Evolutionary conservation across 2,329 filamentous ascomycete species (phyloP).

Genomic region (Fusarium graminum): DNA sequence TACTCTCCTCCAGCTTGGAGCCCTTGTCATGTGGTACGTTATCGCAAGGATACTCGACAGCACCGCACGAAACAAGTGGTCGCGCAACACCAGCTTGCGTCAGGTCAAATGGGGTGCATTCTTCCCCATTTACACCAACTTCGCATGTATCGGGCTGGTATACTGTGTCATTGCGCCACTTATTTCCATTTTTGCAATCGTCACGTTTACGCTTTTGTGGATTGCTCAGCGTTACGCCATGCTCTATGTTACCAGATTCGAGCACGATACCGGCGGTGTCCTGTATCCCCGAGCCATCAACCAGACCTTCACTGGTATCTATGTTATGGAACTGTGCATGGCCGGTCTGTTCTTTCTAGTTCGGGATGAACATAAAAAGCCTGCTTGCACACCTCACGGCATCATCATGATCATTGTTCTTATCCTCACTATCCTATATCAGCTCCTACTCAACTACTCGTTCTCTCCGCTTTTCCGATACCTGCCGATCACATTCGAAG

Average conservation of each 20-base stretch:
- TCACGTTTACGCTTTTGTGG: constrained; percentile 94
- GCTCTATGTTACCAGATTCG: constrained; percentile 92
- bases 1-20: constrained; percentile 85
- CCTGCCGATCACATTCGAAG: constrained; percentile 93
- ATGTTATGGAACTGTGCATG: constrained; percentile 92
- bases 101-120: constrained; percentile 90
- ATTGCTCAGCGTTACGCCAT: constrained; percentile 97
- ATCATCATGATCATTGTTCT: constrained; percentile 85
- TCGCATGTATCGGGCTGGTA: constrained; percentile 90
- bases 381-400: constrained; percentile 79
- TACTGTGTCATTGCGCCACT: constrained; percentile 91
- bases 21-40: constrained; percentile 84
- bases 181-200: constrained; percentile 91
- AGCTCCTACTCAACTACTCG: constrained; percentile 82
- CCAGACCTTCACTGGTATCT: constrained; percentile 93
- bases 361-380: constrained; percentile 64
- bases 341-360: constrained; percentile 91
- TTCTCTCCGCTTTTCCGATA: constrained; percentile 90
- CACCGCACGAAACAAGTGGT: constrained; percentile 86
- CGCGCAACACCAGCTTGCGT: constrained; percentile 81
- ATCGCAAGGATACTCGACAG: constrained; percentile 84
- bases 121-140: constrained; percentile 96
- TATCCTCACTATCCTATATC: constrained; percentile 79
- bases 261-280: constrained; percentile 90
- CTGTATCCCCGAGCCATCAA: constrained; percentile 94